Base-by-base conservation (phyloP, 441 rosid species). In the Gossypium lobatum region DNA sequence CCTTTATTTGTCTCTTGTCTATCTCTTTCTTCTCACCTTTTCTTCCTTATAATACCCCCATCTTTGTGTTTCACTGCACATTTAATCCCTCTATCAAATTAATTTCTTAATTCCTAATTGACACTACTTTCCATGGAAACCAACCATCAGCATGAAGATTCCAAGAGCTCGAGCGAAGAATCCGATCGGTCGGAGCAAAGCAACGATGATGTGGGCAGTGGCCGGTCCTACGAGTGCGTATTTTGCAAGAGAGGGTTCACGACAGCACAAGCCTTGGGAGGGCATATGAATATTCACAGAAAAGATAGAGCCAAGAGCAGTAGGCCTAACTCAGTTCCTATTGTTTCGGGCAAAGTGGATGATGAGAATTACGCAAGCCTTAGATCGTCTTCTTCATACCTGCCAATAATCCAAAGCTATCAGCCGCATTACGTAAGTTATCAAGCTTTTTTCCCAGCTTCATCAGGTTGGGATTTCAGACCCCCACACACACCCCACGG, bases 221-320 rank as follows among this genome's bases (percentile, higher is more conserved):
- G 83, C 16, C 39, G 89, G 64, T 80, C 85, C 14, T 78, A 83
- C 59, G 83, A 80, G 78, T 83, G 86, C 28, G 81, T 79, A 52
- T 83, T 83, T 76, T 83, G 86, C 84, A 83, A 81, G 87, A 78
- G 84, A 73, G 84, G 86, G 42, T 83, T 83, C 76, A 81, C 81
- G 6, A 83, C 84, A 4, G 86, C 86, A 5, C 86, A 83, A 39
- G 86, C 84, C 55, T 71, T 83, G n/a, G 86, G 86, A 1, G 86
- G 86, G 4, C 86, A 83, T 71, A 83, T 83, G 86, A 83, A 83
- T 61, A 79, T 83, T 64, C 86, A 83, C 76, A 65, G 86, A 34
- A 83, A 83, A 75, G 86, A 83, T 58, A 79, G 83, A 60, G 84
- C 81, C 21, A 81, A 79, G 55, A 78, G 50, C 76, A 67, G 75